Evolutionary conservation across 1,139 yeast genomes (phyloP).

Genomic region (Nadsonia starkeyi-henricii): DNA sequence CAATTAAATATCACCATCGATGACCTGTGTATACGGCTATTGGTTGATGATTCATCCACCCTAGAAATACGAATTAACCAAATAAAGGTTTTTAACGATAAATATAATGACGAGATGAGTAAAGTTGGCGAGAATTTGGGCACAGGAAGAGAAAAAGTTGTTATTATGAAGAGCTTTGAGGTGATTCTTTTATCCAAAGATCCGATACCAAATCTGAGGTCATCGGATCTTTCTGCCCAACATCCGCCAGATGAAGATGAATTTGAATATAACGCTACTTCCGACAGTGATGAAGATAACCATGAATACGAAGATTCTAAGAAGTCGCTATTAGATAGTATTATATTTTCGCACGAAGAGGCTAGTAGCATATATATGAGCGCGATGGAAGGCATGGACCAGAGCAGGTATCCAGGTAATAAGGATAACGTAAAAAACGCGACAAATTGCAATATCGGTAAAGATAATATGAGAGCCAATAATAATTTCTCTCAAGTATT

Average conservation of each 20-base stretch:
- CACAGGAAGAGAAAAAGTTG: no score
- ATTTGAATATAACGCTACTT: neutral
- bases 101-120: no score
- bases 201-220: no score
- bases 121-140: no score
- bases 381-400: constrained; percentile 29
- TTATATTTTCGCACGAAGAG: constrained; percentile 54
- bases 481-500: no score
- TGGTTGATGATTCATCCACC: neutral
- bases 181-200: no score
- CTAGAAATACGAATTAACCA: neutral
- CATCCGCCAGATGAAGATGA: neutral
- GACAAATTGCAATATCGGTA: no score
- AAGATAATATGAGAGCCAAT: no score
- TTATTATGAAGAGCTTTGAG: no score
- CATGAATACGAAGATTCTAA: constrained; percentile 13
- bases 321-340: constrained; percentile 40
- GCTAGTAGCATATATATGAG: constrained; percentile 74
- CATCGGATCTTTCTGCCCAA: no score
- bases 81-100: neutral
- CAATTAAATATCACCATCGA: neutral
- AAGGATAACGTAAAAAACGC: neutral
- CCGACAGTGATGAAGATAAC: neutral
- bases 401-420: neutral
- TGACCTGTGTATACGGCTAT: neutral